These are phyloP conservation scores for Daldinia decipiens DNA, from an alignment of 495 filamentous ascomycete species.

Conservation along the genomic window DNA sequence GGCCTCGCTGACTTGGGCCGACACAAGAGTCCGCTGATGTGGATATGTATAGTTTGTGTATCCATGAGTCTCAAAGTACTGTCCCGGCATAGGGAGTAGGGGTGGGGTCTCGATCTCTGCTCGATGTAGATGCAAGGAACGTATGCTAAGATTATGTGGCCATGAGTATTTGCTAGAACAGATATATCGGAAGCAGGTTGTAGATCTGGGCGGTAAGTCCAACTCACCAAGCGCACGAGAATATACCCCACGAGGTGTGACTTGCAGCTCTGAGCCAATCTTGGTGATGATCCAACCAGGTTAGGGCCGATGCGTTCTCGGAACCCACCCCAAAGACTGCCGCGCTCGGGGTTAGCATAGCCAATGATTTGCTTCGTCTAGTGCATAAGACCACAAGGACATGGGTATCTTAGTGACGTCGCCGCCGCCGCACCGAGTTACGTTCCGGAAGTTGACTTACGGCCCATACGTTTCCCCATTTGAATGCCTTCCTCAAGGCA, in stretches of 20 bases:
- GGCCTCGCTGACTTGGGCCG: slow-evolving; percentile 10
- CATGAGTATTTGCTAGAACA: slow-evolving; percentile 10
- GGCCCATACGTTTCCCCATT: slow-evolving; percentile 44
- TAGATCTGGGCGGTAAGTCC: slow-evolving; percentile 5
- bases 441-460: slow-evolving; percentile 28
- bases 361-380: slow-evolving; percentile 19
- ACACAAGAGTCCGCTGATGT: background rate
- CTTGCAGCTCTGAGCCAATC: slow-evolving; percentile 43
- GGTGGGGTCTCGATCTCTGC: slow-evolving; percentile 40
- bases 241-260: slow-evolving; percentile 45
- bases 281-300: slow-evolving; percentile 39
- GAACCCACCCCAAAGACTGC: slow-evolving; percentile 41
- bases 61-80: slow-evolving; percentile 23
- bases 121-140: slow-evolving; percentile 39
- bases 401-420: slow-evolving; percentile 5
- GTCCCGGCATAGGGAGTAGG: slow-evolving; percentile 38
- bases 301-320: slow-evolving; percentile 33
- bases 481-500: slow-evolving; percentile 37
- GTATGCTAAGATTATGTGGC: slow-evolving; percentile 26
- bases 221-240: slow-evolving; percentile 42
- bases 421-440: background rate
- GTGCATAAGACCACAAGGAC: slow-evolving; percentile 5
- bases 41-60: slow-evolving; percentile 14
- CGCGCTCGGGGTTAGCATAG: slow-evolving; percentile 23
- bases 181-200: background rate